phyloP scores from a whole-genome alignment of 2,329 filamentous ascomycete species.

The Penicillium decumbens region DNA sequence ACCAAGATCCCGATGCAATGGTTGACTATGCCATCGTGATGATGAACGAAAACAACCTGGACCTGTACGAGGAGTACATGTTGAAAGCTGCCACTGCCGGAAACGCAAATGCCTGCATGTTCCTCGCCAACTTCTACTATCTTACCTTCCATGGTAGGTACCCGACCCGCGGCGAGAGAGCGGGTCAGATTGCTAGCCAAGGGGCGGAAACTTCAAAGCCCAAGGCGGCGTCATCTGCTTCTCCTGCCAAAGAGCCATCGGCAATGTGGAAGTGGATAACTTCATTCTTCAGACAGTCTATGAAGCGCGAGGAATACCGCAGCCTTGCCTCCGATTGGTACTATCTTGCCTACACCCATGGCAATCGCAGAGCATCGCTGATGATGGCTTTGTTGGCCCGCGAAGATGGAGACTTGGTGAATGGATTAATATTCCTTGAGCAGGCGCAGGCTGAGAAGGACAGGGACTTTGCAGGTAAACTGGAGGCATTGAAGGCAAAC shows the following conservation, averaged over 20 bases:
- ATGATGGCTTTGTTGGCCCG: conserved; percentile 29
- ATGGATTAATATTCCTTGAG: conserved; percentile 17
- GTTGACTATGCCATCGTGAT: conserved; percentile 24
- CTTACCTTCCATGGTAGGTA: conserved; percentile 27
- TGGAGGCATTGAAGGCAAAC: conserved; percentile 15
- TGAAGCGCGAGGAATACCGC: conserved; percentile 23
- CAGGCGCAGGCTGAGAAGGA: conserved; percentile 6
- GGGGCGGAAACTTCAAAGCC: neutral
- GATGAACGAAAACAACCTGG: conserved; percentile 23
- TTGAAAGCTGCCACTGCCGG: conserved; percentile 30
- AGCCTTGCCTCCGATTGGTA: conserved; percentile 35
- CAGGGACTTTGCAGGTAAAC: conserved; percentile 5
- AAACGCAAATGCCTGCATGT: conserved; percentile 28
- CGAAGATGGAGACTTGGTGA: conserved; percentile 19
- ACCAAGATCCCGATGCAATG: conserved; percentile 29
- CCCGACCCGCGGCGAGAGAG: conserved; percentile 21
- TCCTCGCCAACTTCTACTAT: conserved; percentile 37
- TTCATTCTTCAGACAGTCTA: conserved; percentile 15
- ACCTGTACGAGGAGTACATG: conserved; percentile 36
- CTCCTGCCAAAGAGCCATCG: neutral
- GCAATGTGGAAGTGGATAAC: neutral
- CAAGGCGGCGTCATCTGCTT: neutral
- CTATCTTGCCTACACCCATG: conserved; percentile 22
- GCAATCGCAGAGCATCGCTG: conserved; percentile 21
- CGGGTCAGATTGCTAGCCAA: neutral